Base-by-base conservation (phyloP, 2,329 filamentous ascomycete species). In the Pseudogymnoascus sp. region DNA sequence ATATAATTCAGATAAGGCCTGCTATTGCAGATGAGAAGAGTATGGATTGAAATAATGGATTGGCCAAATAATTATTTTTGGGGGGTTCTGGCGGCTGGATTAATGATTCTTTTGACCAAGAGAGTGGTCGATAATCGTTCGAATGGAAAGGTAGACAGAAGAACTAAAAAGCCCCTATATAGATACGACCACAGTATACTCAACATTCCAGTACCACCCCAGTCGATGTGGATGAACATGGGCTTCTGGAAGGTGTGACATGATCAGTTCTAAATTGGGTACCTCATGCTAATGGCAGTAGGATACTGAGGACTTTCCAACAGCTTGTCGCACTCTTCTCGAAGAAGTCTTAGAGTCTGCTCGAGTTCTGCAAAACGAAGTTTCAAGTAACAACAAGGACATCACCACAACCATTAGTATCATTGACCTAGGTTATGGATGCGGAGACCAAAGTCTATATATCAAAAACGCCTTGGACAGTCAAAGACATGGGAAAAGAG, bases 171-270 rank as follows among this genome's bases (percentile, higher is more conserved):
- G 37, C 37, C 45, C 39, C 48, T 63, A 21, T 63, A 63, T 57
- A 56, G 60, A 61, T 41, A 61, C 45, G 61, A 63, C 37, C 61
- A 63, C 45, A 57, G 59, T 21, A 61, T 61, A 33, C 61, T 63
- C 38, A 63, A 61, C 41, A 57, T 63, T 48, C 7, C 23, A 15
- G 19, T 59, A 19, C 59, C 60, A 3, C 61, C 61, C 15, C 15
- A 33, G 10, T 59, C 61, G 19, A 59, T 63, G 61, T 63, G 61
- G 61, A 63, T 63, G 61, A 63, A 63, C 38, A 59, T 63, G 61
- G 61, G 61, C 13, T 63, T 59, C 35, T 63, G 61, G 61, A 57
- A 61, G 57, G 61, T 63, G 56, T 59, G 57, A 48, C 41, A 23
- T 3, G 7, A 15, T 19, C 12, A 35, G 7, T 26, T 60, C 57